Conservation (phyloP, 176 grass and related monocot species). For the Neostapfia colusana region DNA sequence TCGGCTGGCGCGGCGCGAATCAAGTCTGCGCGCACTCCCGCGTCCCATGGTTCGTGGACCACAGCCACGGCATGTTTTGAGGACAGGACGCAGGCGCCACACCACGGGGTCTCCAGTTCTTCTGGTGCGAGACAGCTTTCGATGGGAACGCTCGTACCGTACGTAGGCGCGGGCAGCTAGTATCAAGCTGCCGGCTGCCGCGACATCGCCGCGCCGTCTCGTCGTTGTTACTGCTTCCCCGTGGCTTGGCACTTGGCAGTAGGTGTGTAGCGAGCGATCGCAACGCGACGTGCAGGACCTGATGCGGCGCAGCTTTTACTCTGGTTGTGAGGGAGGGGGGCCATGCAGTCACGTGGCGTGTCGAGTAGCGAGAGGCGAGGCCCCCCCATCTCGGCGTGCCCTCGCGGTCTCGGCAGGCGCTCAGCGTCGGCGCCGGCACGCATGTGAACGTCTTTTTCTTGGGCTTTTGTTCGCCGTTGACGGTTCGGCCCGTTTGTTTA, state of each 20-base stretch:
- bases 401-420: not conserved
- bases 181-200: not conserved
- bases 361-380: not conserved
- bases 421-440: not conserved
- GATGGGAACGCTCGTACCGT: not conserved
- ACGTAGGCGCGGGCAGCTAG: not conserved
- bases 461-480: not conserved
- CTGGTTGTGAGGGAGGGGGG: not conserved
- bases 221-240: not conserved
- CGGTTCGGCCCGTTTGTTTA: not conserved
- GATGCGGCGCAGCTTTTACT: constrained; percentile 33
- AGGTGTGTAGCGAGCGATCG: not conserved
- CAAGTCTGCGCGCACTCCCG: not conserved
- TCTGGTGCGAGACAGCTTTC: constrained; percentile 20
- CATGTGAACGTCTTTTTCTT: constrained; percentile 24
- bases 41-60: not conserved
- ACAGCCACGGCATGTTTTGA: not conserved
- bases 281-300: constrained; percentile 25
- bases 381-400: not conserved
- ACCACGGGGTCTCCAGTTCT: not conserved
- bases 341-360: constrained; percentile 21
- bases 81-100: constrained; percentile 3
- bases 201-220: not conserved
- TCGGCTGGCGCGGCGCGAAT: not conserved
- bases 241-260: not conserved